Percentiles rank a stretch among this genome's conserved stretches.
These are phyloP conservation scores for Hippophae tibetana DNA, from an alignment of 306 rosid species.

Conservation along the genomic window DNA sequence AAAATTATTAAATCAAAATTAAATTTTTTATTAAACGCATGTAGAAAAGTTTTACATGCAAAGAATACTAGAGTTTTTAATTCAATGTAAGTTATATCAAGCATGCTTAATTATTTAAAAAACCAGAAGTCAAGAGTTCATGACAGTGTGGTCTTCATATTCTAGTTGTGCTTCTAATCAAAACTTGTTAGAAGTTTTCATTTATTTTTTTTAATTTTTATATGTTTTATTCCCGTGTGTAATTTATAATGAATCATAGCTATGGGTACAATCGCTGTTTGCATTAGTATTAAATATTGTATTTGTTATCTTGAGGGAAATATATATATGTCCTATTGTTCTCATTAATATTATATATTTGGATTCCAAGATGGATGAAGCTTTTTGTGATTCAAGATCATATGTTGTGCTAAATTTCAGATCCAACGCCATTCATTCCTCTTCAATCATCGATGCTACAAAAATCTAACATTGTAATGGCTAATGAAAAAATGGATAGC, in stretches of 20 bases:
- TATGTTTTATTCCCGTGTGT: slow-evolving; percentile 27
- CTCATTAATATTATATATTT: slow-evolving; percentile 8
- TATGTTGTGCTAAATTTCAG: too few species aligned
- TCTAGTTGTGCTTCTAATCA: slow-evolving; percentile 32
- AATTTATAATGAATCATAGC: slow-evolving; percentile 15
- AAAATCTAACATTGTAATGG: too few species aligned
- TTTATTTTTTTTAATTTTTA: slow-evolving; percentile 24
- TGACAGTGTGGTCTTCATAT: slow-evolving; percentile 91
- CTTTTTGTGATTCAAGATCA: too few species aligned
- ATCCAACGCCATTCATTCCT: too few species aligned
- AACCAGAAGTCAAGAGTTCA: slow-evolving; percentile 86
- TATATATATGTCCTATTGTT: background rate
- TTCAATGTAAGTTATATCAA: too few species aligned
- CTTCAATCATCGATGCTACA: too few species aligned
- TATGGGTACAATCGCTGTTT: slow-evolving; percentile 21
- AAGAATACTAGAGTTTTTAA: too few species aligned
- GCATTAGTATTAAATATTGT: slow-evolving; percentile 11
- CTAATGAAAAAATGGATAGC: too few species aligned
- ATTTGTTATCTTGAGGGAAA: slow-evolving; percentile 5
- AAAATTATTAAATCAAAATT: too few species aligned
- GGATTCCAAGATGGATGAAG: background rate
- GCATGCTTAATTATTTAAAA: too few species aligned
- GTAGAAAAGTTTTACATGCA: too few species aligned
- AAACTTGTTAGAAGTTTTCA: slow-evolving; percentile 7
- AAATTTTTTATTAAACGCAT: too few species aligned